Evolutionary conservation across 495 filamentous ascomycete genomes (phyloP), one percentile per base, ranked within the genome.

Genomic region (Penicilliopsis zonata): DNA sequence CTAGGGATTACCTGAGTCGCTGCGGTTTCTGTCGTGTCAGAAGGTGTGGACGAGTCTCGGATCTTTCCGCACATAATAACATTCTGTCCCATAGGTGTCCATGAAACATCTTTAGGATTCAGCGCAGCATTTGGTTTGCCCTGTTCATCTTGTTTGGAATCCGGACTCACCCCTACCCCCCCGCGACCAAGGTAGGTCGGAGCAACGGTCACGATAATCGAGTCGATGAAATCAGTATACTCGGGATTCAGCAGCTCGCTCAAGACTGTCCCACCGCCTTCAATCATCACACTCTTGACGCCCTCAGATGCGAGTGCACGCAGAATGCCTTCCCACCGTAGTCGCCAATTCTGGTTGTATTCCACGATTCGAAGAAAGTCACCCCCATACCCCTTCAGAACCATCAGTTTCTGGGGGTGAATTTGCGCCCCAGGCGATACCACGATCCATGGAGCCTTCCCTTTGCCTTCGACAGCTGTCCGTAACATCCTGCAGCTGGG

Each of bases 251-350:
- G 58, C 9, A 94, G 60, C 31, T 78, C 72, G 44, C 82, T 82
- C 42, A 93, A 78, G 29, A 94, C 72, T 13, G 67, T 67, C 3
- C 72, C 85, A 10, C 86, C 86, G 0, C 86, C 86, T 53, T 94
- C 86, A 23, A 94, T 66, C 86, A 93, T 94, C 17, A 94, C 67
- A 42, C 82, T 88, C 15, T 67, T 61, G 35, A 92, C 57, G 0
- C 78, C 78, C 36, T 80, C 63, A 5, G 55, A 54, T 29, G 52
- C 54, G 9, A 88, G 46, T 13, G 59, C 61, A 21, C 53, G 50
- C 8, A 90, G 53, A 14, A 93, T 63, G 23, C 59, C 59, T 26
- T 55, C 56, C 85, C 85, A 92, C 4, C 58, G 47, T 20, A 77
- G 40, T 30, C 63, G 53, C 61, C 58, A 65, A 31, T 61, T 50